These are phyloP conservation scores for Lodderomyces pseudojiufengensis DNA, from an alignment of 1,139 yeast species.

Conservation along the genomic window DNA sequence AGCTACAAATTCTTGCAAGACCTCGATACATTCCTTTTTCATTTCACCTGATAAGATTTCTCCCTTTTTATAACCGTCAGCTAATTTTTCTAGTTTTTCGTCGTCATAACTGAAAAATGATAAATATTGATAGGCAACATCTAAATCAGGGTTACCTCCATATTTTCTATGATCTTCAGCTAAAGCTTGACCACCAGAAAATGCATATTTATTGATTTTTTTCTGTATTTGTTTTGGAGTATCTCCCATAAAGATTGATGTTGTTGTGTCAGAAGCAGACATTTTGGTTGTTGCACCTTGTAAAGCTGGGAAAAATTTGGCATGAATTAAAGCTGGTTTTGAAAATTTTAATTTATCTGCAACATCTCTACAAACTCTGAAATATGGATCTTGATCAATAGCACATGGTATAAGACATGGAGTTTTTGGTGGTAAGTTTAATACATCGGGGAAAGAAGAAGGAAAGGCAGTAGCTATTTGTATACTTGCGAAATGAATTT, in stretches of 20 bases:
- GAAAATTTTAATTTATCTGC: conserved; percentile 87
- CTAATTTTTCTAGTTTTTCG: conserved; percentile 61
- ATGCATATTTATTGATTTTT: conserved; percentile 94
- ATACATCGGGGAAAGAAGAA: conserved; percentile 89
- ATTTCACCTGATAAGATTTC: conserved; percentile 88
- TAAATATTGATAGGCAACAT: conserved; percentile 91
- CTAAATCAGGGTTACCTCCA: conserved; percentile 96
- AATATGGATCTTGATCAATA: conserved; percentile 98
- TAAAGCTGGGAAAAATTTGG: conserved; percentile 96
- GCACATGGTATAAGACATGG: conserved; percentile 99
- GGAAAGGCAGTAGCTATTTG: conserved; percentile 97
- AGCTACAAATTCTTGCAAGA: conserved; percentile 72
- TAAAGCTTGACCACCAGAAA: conserved; percentile 89
- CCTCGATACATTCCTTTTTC: conserved; percentile 82
- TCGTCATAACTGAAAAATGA: conserved; percentile 89
- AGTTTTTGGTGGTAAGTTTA: conserved; percentile 79
- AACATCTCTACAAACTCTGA: conserved; percentile 96
- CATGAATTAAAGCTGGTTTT: conserved; percentile 89
- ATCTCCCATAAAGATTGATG: conserved; percentile 91
- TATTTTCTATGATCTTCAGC: conserved; percentile 82
- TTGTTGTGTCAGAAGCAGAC: conserved; percentile 84
- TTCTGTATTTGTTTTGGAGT: conserved; percentile 88
- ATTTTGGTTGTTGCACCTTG: conserved; percentile 96
- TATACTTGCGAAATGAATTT: conserved; percentile 89
- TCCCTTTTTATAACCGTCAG: conserved; percentile 71